These are phyloP conservation scores for Hamamelis virginiana DNA, from an alignment of 164 flowering plant genomes.

Conservation along the genomic window DNA sequence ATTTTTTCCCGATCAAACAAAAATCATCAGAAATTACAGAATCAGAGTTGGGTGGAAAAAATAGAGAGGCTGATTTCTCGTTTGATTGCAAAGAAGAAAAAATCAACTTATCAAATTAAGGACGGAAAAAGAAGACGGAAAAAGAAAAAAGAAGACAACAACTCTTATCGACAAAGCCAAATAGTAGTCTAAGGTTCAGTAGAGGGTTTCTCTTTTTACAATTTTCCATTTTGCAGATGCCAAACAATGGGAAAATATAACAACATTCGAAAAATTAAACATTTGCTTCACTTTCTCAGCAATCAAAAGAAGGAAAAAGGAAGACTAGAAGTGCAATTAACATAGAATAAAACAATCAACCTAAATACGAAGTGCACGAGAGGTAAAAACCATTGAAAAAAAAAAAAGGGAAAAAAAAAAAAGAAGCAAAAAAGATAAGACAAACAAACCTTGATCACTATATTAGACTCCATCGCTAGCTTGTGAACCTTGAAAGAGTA, in stretches of 20 bases:
- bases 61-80: too few species aligned
- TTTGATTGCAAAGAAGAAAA: too few species aligned
- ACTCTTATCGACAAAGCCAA: background rate
- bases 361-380: background rate
- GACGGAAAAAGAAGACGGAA: background rate
- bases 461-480: slow-evolving; percentile 32
- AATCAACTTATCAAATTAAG: too few species aligned
- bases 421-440: background rate
- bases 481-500: too few species aligned
- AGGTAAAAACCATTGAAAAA: background rate
- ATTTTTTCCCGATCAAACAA: too few species aligned
- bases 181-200: background rate
- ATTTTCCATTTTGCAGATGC: too few species aligned
- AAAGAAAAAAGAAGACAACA: background rate
- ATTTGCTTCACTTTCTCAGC: background rate
- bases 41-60: too few species aligned
- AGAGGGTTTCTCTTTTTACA: too few species aligned
- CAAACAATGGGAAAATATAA: too few species aligned
- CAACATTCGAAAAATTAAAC: too few species aligned
- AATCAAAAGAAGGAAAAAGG: background rate
- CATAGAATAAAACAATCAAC: background rate
- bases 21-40: too few species aligned
- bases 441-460: slow-evolving; percentile 50
- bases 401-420: background rate
- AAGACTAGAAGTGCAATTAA: too few species aligned